These are phyloP conservation scores for Cladophialophora bantiana DNA, from an alignment of 2,329 filamentous ascomycete species.

Conservation along the genomic window DNA sequence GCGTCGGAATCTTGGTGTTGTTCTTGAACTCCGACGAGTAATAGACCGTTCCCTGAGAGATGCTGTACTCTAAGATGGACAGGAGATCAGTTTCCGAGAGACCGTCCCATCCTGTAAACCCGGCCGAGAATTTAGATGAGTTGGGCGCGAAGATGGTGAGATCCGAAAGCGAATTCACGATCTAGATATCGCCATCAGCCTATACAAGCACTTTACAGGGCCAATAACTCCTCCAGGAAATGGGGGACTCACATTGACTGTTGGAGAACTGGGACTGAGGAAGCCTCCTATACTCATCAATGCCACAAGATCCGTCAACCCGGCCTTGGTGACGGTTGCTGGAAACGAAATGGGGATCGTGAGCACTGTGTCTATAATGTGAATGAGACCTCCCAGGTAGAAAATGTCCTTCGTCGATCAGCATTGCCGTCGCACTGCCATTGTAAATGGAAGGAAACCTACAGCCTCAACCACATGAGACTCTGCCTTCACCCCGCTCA, in stretches of 20 bases:
- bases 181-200: conserved; percentile 1
- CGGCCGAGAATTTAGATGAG: conserved; percentile 65
- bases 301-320: conserved; percentile 57
- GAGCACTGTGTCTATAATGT: conserved; percentile 60
- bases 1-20: conserved; percentile 47
- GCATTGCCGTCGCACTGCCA: background rate
- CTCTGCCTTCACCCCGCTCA: conserved; percentile 60
- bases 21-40: conserved; percentile 59
- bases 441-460: conserved; percentile 40
- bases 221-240: background rate
- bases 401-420: conserved; percentile 54
- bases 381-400: conserved; percentile 63
- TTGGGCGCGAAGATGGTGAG: conserved; percentile 66
- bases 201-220: background rate
- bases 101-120: conserved; percentile 60
- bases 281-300: conserved; percentile 54
- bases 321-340: conserved; percentile 50
- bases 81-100: conserved; percentile 58
- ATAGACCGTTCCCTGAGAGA: conserved; percentile 62
- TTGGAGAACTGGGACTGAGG: conserved; percentile 30
- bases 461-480: conserved; percentile 59
- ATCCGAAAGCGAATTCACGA: conserved; percentile 51
- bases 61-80: conserved; percentile 68
- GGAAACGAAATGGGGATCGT: conserved; percentile 55
- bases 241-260: conserved; percentile 18